Base-by-base conservation (phyloP, 495 filamentous ascomycete genomes). In the Aspergillus mulundensis region DNA sequence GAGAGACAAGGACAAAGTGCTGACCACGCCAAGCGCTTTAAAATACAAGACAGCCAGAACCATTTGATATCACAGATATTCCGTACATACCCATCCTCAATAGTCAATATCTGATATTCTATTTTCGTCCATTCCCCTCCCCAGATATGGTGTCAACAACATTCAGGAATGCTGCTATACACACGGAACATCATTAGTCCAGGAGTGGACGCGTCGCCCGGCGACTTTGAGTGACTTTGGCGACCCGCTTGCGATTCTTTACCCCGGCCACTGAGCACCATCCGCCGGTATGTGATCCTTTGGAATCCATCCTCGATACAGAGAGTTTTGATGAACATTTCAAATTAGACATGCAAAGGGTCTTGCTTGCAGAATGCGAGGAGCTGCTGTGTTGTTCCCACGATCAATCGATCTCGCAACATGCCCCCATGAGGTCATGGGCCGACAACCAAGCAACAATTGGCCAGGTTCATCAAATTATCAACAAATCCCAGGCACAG, bases 211-310 rank as follows among this genome's bases (percentile, higher is more conserved):
- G 51, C 54, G 54, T 57, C 46, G 54, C 58, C 51, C 50, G 43
- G 50, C 53, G 54, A 62, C 57, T 60, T 60, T 57, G 50, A 43
- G 51, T 50, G 39, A 57, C 14, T 49, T 43, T 40, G 38, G n/a
- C 43, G 55, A 56, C 58, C 61, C 61, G 58, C 60, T 53, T 28
- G 49, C 52, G 32, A 30, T 53, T 15, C 21, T 25, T 23, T 2
- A 40, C 3, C n/a, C 14, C n/a, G n/a, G 38, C 34, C 38, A 16
- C n/a, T 6, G 38, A 16, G 4, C 38, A 32, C 53, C 58, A 41
- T 60, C 15, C 34, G 32, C 44, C 43, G 53, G 58, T 60, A 60
- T 60, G 58, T 24, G 16, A 47, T 8, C 32, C 40, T 28, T 14
- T 36, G 32, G 32, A 36, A 48, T 47, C 40, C 39, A 28, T 7